A percentile compares a stretch with the other conserved stretches of the same genome.
Evolutionary conservation across 176 grass and related monocot species (phyloP).

Genomic region (Oryza nivara): DNA sequence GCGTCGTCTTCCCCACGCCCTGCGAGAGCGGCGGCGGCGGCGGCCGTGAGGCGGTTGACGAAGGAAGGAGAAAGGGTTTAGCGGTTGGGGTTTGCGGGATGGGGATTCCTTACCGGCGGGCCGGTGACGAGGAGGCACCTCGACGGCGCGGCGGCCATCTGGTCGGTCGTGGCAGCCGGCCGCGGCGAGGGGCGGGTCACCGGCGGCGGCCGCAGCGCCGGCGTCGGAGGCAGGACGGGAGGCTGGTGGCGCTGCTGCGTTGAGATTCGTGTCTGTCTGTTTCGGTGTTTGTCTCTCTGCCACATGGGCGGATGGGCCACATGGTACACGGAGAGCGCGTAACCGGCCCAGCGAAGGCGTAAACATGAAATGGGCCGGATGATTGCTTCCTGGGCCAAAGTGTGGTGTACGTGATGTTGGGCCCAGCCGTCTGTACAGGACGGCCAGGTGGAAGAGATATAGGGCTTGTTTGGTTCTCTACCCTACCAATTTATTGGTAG

Average conservation of each 20-base stretch:
- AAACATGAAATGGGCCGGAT: neutral
- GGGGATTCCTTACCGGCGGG: slow-evolving; percentile 58
- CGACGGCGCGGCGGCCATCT: slow-evolving; percentile 51
- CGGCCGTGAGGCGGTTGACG: slow-evolving; percentile 10
- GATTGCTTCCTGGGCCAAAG: neutral
- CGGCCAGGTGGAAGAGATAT: neutral
- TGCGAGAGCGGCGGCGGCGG: slow-evolving; percentile 14
- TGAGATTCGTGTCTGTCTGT: too few species aligned
- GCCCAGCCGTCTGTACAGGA: neutral
- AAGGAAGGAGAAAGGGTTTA: neutral
- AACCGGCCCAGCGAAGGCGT: neutral
- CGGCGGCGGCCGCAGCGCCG: neutral
- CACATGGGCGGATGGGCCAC: too few species aligned
- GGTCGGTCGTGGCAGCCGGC: neutral
- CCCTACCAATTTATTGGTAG: too few species aligned
- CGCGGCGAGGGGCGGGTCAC: neutral
- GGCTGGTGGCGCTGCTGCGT: too few species aligned
- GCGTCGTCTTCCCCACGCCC: slow-evolving; percentile 92
- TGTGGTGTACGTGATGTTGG: neutral
- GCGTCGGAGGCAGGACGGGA: neutral
- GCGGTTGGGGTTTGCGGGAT: neutral
- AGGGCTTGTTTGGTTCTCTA: too few species aligned
- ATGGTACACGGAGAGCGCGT: neutral
- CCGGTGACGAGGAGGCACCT: slow-evolving; percentile 87
- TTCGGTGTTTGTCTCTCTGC: too few species aligned